These are phyloP conservation scores for Solanum virginianum DNA, from an alignment of 257 asterid species.

Conservation along the genomic window DNA sequence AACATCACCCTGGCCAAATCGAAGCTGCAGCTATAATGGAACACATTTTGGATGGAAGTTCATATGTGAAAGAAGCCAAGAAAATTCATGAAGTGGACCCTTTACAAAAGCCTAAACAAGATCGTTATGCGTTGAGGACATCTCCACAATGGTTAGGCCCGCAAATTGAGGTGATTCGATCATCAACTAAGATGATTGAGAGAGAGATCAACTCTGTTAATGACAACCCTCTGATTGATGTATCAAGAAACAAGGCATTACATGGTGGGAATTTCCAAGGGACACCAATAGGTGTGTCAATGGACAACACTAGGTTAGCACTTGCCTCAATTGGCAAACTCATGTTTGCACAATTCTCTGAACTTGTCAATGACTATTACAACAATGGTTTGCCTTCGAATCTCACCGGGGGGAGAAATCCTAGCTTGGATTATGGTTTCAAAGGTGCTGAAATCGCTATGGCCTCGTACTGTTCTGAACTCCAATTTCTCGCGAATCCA, in stretches of 20 bases:
- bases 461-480: conserved; percentile 19
- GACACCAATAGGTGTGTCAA: conserved; percentile 20
- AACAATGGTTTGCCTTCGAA: conserved; percentile 20
- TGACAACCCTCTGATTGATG: conserved; percentile 20
- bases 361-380: conserved; percentile 17
- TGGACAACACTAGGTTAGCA: conserved; percentile 18
- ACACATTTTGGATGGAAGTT: conserved; percentile 18
- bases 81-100: conserved; percentile 12
- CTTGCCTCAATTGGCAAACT: conserved; percentile 15
- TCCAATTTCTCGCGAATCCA: conserved; percentile 16
- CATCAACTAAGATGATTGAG: conserved; percentile 13
- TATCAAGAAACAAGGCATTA: conserved; percentile 16
- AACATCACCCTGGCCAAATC: conserved; percentile 19
- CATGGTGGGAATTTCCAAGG: conserved; percentile 25
- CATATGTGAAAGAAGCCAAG: conserved; percentile 14
- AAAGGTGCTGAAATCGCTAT: conserved; percentile 20
- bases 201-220: conserved; percentile 19
- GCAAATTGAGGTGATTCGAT: conserved; percentile 12
- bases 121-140: conserved; percentile 18
- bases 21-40: conserved; percentile 26
- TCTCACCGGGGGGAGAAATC: conserved; percentile 10
- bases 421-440: conserved; percentile 20
- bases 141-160: conserved; percentile 27
- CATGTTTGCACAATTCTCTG: conserved; percentile 15
- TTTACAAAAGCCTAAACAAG: conserved; percentile 13